Evolutionary conservation across 495 filamentous ascomycete genomes (phyloP).

Genomic region (Glutinoglossum americanum): DNA sequence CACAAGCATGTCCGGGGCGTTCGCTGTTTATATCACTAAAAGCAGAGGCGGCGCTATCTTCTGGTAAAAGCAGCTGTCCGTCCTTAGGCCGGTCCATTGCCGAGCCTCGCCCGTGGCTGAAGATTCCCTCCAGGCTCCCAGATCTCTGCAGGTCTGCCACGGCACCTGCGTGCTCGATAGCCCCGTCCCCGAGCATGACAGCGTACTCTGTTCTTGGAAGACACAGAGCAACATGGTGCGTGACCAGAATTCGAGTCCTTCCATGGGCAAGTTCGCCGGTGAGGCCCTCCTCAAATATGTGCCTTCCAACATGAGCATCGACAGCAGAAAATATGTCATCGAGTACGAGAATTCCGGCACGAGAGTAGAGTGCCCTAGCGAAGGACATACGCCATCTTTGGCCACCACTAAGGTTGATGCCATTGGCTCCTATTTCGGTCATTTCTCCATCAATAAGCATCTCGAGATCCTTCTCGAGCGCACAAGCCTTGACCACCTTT

Average conservation of each 20-base stretch:
- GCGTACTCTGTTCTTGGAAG: slow-evolving; percentile 46
- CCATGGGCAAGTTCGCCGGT: slow-evolving; percentile 44
- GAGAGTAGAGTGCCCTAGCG: slow-evolving; percentile 57
- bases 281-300: slow-evolving; percentile 55
- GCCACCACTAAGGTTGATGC: slow-evolving; percentile 67
- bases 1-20: background rate
- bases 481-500: slow-evolving; percentile 44
- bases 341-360: slow-evolving; percentile 56
- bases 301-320: slow-evolving; percentile 51
- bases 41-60: slow-evolving; percentile 5
- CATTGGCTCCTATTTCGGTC: slow-evolving; percentile 65
- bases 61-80: slow-evolving; percentile 12
- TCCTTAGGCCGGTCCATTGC: slow-evolving; percentile 19
- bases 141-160: slow-evolving; percentile 33
- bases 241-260: slow-evolving; percentile 59
- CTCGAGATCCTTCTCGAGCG: slow-evolving; percentile 49
- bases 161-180: slow-evolving; percentile 35
- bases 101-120: slow-evolving; percentile 29
- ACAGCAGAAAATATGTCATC: slow-evolving; percentile 56
- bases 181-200: slow-evolving; percentile 46
- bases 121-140: slow-evolving; percentile 34
- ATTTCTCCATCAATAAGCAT: slow-evolving; percentile 52
- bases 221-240: slow-evolving; percentile 59
- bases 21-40: background rate
- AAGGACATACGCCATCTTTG: slow-evolving; percentile 68